A percentile compares a stretch with the other conserved stretches of the same genome.
phyloP scores from a whole-genome alignment of 208 protist species.

The Blastocrithidia nonstop region DNA sequence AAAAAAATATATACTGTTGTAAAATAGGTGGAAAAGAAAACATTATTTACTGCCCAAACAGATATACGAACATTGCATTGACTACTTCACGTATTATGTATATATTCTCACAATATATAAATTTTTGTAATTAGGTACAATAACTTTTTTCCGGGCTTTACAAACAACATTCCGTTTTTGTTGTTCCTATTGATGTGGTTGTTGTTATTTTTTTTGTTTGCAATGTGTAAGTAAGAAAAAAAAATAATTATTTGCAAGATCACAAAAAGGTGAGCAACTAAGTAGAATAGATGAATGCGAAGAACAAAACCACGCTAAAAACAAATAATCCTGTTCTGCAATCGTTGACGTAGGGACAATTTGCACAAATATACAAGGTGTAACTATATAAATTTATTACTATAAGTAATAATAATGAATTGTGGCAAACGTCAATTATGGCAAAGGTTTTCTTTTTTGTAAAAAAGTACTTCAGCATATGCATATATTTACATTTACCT shows the following conservation, averaged over 20 bases:
- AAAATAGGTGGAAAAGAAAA: conserved; percentile 3
- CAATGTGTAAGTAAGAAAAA: conserved; percentile 3
- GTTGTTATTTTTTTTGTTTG: not conserved
- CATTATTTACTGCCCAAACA: conserved; percentile 1
- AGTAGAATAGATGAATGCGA: too few species aligned
- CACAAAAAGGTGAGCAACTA: too few species aligned
- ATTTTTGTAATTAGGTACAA: not conserved
- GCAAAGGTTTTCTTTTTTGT: not conserved
- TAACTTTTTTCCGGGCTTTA: not conserved
- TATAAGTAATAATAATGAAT: too few species aligned
- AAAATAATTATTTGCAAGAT: not conserved
- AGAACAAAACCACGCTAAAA: too few species aligned
- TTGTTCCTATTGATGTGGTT: not conserved
- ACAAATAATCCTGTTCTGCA: too few species aligned
- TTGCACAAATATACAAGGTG: too few species aligned
- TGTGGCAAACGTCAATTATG: not conserved
- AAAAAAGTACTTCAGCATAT: too few species aligned
- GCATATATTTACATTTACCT: not conserved
- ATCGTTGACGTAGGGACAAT: too few species aligned
- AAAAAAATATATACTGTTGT: not conserved
- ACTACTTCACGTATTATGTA: not conserved
- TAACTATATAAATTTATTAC: too few species aligned
- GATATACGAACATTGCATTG: not conserved
- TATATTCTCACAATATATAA: not conserved
- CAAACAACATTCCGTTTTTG: not conserved